Percentiles rank a stretch among this genome's conserved stretches.
Conservation (phyloP, 2,329 filamentous ascomycete species). For the Aspergillus fijiensis region DNA sequence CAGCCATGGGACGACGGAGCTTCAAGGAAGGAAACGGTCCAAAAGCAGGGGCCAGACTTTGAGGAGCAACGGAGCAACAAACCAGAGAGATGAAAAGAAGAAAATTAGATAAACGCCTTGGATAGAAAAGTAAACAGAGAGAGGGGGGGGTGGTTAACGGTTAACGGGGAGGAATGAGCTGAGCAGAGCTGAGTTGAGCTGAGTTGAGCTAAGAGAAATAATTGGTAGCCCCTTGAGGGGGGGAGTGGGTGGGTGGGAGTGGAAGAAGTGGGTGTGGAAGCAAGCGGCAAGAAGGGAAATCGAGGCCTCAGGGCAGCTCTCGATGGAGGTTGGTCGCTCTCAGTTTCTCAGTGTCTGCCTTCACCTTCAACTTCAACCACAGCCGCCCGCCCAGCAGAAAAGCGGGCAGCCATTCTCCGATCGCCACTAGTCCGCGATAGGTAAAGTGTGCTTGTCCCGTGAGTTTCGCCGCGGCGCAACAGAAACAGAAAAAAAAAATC, state of each 20-base stretch:
- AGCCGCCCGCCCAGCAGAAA: conserved; percentile 11
- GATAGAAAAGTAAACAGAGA: neutral
- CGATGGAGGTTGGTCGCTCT: no score
- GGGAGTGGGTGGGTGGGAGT: neutral
- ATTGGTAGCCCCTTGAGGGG: conserved; percentile 4
- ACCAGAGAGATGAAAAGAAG: neutral
- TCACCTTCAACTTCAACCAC: neutral
- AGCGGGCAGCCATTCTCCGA: conserved; percentile 23
- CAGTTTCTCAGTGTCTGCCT: neutral
- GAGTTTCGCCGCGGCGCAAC: conserved; percentile 27
- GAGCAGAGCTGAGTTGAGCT: neutral
- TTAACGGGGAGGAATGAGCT: neutral
- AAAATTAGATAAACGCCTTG: neutral
- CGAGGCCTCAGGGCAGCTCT: neutral
- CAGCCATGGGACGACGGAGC: conserved; percentile 1
- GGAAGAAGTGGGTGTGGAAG: neutral
- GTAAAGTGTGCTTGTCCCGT: conserved; percentile 27
- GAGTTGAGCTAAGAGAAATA: neutral
- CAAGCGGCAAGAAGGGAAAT: neutral
- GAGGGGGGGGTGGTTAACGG: neutral
- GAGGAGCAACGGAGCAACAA: neutral
- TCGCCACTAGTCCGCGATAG: conserved; percentile 37
- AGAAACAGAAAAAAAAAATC: conserved; percentile 21
- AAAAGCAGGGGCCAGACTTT: neutral
- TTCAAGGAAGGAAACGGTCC: neutral